Conservation (phyloP, 805 yeast species). For the Zygosaccharomyces bailii region DNA sequence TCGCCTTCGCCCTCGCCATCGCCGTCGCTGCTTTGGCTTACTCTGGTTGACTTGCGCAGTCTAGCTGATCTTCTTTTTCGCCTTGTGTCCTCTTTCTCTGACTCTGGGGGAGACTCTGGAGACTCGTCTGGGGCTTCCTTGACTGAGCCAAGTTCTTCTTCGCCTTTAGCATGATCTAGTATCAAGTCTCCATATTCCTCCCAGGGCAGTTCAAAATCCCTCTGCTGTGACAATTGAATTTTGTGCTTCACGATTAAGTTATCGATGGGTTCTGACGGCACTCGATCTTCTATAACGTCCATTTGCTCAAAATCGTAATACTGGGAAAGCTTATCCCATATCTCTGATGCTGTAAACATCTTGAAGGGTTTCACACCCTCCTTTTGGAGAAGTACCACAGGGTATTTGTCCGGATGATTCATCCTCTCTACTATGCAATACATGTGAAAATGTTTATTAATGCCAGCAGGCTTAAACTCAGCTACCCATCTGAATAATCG, state of each 20-base stretch:
- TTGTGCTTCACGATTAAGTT: slow-evolving; percentile 9
- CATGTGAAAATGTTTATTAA: slow-evolving; percentile 43
- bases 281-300: slow-evolving; percentile 49
- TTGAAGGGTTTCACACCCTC: slow-evolving; percentile 22
- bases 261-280: slow-evolving; percentile 5
- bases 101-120: slow-evolving; percentile 6
- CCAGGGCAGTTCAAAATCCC: slow-evolving; percentile 43
- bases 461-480: slow-evolving; percentile 67
- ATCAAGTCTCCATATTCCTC: slow-evolving; percentile 44
- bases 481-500: slow-evolving; percentile 58
- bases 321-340: slow-evolving; percentile 53
- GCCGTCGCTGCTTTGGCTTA: slow-evolving; percentile 1
- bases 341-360: slow-evolving; percentile 44
- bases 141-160: background rate
- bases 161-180: slow-evolving; percentile 35
- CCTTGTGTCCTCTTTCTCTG: background rate
- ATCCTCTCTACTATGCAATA: slow-evolving; percentile 33
- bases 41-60: slow-evolving; percentile 1
- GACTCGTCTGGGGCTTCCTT: slow-evolving; percentile 12
- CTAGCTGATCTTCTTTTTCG: slow-evolving; percentile 6
- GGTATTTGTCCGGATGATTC: slow-evolving; percentile 42
- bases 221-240: slow-evolving; percentile 9
- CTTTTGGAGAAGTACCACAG: slow-evolving; percentile 34
- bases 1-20: slow-evolving; percentile 3
- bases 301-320: slow-evolving; percentile 56